These are phyloP conservation scores for Lichtheimia hyalospora DNA, from an alignment of 371 early-diverging fungal species.

Conservation along the genomic window DNA sequence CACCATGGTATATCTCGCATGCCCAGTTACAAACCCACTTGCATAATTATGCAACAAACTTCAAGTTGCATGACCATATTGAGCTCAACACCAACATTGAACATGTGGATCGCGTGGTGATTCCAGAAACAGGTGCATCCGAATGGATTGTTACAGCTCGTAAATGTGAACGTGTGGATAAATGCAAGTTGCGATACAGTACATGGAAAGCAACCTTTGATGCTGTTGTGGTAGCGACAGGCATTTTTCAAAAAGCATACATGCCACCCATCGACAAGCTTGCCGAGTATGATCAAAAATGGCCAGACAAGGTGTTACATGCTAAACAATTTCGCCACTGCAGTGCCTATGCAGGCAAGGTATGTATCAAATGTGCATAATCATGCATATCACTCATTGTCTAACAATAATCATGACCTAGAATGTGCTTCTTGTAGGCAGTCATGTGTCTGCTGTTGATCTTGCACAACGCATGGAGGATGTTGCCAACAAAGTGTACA, in stretches of 20 bases:
- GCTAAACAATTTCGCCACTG: slow-evolving; percentile 38
- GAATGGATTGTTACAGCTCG: slow-evolving; percentile 5
- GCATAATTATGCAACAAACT: slow-evolving; percentile 24
- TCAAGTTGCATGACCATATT: slow-evolving; percentile 23
- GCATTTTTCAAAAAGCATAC: slow-evolving; percentile 30
- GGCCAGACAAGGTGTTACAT: slow-evolving; percentile 27
- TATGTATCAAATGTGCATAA: slow-evolving; percentile 8
- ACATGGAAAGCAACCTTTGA: slow-evolving; percentile 37
- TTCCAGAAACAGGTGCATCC: slow-evolving; percentile 7
- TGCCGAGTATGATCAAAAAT: slow-evolving; percentile 24
- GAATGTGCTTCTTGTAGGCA: slow-evolving; percentile 42
- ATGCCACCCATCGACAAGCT: slow-evolving; percentile 33
- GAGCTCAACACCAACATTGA: slow-evolving; percentile 35
- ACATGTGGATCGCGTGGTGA: slow-evolving; percentile 11
- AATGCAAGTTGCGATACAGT: slow-evolving; percentile 15
- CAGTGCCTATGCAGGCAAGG: slow-evolving; percentile 34
- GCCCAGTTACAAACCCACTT: slow-evolving; percentile 24
- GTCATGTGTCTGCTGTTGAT: slow-evolving; percentile 38
- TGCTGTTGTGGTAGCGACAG: slow-evolving; percentile 40
- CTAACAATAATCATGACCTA: slow-evolving; percentile 2
- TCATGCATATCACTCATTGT: neutral
- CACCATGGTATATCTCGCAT: slow-evolving; percentile 35
- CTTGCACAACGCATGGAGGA: slow-evolving; percentile 28
- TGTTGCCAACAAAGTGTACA: slow-evolving; percentile 26
- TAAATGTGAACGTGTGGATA: slow-evolving; percentile 4